These are phyloP conservation scores for Pythium biforme DNA, from an alignment of 352 stramenopile species.

Conservation along the genomic window DNA sequence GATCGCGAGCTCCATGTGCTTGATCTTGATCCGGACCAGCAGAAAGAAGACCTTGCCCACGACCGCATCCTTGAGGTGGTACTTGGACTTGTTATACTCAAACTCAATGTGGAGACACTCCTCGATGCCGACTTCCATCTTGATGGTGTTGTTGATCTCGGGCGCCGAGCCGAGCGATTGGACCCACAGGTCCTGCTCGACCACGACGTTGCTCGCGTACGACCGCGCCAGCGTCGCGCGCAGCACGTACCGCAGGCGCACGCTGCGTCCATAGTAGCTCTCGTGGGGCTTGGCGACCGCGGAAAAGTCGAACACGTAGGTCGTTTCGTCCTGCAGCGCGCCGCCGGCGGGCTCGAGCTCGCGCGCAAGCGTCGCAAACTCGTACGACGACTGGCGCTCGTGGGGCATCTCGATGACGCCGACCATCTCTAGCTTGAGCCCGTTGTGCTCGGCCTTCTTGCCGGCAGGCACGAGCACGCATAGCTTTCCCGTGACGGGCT, in stretches of 20 bases:
- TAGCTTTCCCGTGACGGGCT: constrained; percentile 65
- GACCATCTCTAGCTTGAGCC: constrained; percentile 96
- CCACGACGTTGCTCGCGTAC: constrained; percentile 89
- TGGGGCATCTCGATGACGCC: constrained; percentile 91
- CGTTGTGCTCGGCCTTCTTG: constrained; percentile 95
- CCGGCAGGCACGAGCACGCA: constrained; percentile 74
- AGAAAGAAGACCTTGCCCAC: constrained; percentile 98
- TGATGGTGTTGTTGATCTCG: constrained; percentile 91
- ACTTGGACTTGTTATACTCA: constrained; percentile 96
- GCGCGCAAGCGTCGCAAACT: constrained; percentile 92
- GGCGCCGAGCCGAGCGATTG: constrained; percentile 68
- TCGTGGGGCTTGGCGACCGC: constrained; percentile 95
- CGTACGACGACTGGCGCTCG: constrained; percentile 77
- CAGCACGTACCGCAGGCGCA: constrained; percentile 96
- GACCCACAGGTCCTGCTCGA: constrained; percentile 95
- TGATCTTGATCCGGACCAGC: constrained; percentile 98
- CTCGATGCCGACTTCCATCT: constrained; percentile 99
- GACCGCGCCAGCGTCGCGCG: constrained; percentile 90
- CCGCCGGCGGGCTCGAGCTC: constrained; percentile 88
- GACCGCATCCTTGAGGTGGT: constrained; percentile 96
- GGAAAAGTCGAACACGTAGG: constrained; percentile 93
- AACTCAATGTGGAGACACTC: constrained; percentile 99
- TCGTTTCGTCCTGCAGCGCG: constrained; percentile 42
- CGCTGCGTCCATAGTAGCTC: constrained; percentile 96
- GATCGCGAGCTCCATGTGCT: constrained; percentile 98